Conservation (phyloP, 2,329 filamentous ascomycete species). For the Byssochlamys sp. region DNA sequence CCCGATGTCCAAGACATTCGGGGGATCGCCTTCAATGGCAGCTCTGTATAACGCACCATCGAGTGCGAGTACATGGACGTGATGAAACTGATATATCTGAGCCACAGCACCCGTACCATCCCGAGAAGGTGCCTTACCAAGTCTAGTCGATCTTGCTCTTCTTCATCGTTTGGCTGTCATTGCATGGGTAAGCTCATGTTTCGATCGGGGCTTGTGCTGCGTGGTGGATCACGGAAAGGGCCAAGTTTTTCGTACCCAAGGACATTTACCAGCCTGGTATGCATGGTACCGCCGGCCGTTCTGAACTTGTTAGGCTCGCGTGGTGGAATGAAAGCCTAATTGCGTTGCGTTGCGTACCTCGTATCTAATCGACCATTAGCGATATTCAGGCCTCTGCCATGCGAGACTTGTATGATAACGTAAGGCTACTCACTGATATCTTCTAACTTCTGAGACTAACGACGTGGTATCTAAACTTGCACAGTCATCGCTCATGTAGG, state of each 20-base stretch:
- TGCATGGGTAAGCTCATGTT: background rate
- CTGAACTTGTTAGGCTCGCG: background rate
- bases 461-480: background rate
- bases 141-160: constrained; percentile 5
- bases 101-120: background rate
- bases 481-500: background rate
- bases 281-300: constrained; percentile 15
- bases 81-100: constrained; percentile 1
- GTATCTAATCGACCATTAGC: background rate
- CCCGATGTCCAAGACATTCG: constrained; percentile 15
- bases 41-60: background rate
- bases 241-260: background rate
- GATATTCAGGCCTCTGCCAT: background rate
- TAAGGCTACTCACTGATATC: background rate
- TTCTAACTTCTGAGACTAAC: background rate
- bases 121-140: constrained; percentile 5
- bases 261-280: constrained; percentile 13
- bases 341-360: background rate
- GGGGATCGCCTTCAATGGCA: background rate
- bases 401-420: background rate
- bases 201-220: background rate
- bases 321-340: background rate
- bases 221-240: background rate
- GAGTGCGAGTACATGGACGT: background rate
- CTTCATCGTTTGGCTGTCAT: constrained; percentile 7